Evolutionary conservation across 2,329 filamentous ascomycete genomes (phyloP).

Genomic region (Aspergillus oerlinghausenensis): DNA sequence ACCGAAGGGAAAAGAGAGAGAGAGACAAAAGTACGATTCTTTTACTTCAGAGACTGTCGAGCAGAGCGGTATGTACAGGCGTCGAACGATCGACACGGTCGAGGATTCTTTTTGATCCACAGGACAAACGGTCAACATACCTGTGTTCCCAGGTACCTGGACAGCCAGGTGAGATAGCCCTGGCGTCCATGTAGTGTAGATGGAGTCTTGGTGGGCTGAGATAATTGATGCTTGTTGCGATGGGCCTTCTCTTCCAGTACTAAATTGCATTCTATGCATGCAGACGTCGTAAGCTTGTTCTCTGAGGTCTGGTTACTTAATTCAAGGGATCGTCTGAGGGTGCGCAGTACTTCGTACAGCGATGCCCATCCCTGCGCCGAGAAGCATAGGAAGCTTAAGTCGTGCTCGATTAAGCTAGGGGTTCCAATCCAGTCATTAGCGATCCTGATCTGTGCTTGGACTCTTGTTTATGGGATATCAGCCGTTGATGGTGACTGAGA

Average conservation of each 20-base stretch:
- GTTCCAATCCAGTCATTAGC: not conserved
- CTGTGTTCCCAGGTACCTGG: constrained; percentile 8
- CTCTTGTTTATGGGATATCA: not conserved
- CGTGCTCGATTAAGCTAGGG: not conserved
- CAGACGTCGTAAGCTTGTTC: not conserved
- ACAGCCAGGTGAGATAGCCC: not conserved
- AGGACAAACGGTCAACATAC: constrained; percentile 3
- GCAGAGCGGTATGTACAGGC: not conserved
- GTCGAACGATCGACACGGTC: not conserved
- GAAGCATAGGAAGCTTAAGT: not conserved
- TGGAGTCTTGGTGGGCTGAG: not conserved
- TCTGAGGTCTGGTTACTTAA: not conserved
- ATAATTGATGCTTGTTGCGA: not conserved
- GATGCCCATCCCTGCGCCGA: not conserved
- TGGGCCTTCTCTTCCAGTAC: not conserved
- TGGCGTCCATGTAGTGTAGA: not conserved
- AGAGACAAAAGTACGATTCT: not conserved
- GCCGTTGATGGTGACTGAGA: not conserved
- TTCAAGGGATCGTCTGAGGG: not conserved
- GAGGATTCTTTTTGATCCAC: not conserved
- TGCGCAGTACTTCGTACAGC: not conserved
- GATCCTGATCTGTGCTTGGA: not conserved
- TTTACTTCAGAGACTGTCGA: not conserved
- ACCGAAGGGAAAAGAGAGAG: not conserved
- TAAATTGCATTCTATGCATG: not conserved